Percentiles rank a stretch among this genome's conserved stretches.
Conservation (phyloP, 148 eudicot genomes). For the Camellia granthamiana region DNA sequence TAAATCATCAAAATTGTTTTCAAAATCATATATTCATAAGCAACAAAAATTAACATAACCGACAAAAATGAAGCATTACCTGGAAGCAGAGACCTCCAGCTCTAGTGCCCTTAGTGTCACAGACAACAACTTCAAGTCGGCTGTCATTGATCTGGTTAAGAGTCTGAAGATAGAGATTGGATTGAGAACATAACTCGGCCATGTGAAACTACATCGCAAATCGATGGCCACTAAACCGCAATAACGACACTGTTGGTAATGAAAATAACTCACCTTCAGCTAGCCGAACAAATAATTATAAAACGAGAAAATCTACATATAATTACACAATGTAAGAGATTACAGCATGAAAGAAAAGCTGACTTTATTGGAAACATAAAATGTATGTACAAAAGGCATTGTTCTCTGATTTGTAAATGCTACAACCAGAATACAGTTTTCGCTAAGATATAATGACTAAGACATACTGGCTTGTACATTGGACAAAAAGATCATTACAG, state of each 20-base stretch:
- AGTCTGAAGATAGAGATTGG: background rate
- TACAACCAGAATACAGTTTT: slow-evolving; percentile 40
- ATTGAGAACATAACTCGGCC: background rate
- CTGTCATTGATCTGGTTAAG: background rate
- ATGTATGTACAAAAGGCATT: slow-evolving; percentile 39
- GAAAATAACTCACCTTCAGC: slow-evolving; percentile 6
- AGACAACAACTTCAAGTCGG: background rate
- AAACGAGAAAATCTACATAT: background rate
- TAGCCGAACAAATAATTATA: background rate
- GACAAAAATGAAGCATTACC: background rate
- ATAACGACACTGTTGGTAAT: background rate
- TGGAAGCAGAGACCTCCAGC: background rate
- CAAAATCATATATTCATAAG: background rate
- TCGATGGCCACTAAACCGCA: background rate
- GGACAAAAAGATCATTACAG: slow-evolving; percentile 40
- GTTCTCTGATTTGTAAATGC: slow-evolving; percentile 40
- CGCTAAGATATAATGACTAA: slow-evolving; percentile 34
- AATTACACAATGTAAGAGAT: background rate
- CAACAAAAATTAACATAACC: background rate
- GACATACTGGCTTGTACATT: slow-evolving; percentile 29
- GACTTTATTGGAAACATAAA: slow-evolving; percentile 38
- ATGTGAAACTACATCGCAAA: background rate
- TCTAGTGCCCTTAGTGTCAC: background rate
- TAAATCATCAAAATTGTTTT: slow-evolving; percentile 4
- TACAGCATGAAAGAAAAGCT: slow-evolving; percentile 4